Evolutionary conservation across 768 basidiomycete genomes (phyloP), one percentile per base, ranked within the genome.

Genomic region (Cystofilobasidium capitatum): DNA sequence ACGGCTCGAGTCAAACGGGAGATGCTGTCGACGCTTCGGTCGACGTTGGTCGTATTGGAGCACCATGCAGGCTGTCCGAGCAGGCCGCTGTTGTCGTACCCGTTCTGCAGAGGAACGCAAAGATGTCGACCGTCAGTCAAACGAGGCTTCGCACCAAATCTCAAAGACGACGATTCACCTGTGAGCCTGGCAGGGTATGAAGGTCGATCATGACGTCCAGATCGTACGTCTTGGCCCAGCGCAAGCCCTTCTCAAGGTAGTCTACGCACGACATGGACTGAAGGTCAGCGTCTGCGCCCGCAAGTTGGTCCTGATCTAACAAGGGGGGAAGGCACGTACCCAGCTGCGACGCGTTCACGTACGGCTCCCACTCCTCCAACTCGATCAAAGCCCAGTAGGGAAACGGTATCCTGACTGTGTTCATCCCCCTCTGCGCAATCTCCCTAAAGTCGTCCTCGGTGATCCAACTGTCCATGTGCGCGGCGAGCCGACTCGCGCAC

Each of bases 201-300:
- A 68, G 36, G 51, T 68, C 66, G 22, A 68, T n/a, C 60, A 68
- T 62, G 10, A 68, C 66, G 54, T 68, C 66, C 6, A 68, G 49
- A 14, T 26, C 16, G 37, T 68, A 62, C 29, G 47, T 55, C 31
- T 62, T 62, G 17, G 66, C 66, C 66, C 66, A 68, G 12, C 16
- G n/a, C 0, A 68, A 39, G n/a, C 58, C 59, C 22, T 68, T 42
- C 3, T 20, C 26, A 24, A 68, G 59, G 33, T 68, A 33, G 6
- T 51, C 66, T 65, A 40, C 14, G 16, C 17, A 44, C 14, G n/a
- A 26, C 4, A 36, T 17, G 39, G 40, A 10, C 17, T n/a, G 17
- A 5, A 24, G 35, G 51, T 14, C 13, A 55, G 47, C 22, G 20
- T 54, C 44, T 17, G 10, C 31, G 20, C 20, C 13, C 35, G 24